phyloP scores from a whole-genome alignment of 257 asterid genomes.

The Solanum rostratum region DNA sequence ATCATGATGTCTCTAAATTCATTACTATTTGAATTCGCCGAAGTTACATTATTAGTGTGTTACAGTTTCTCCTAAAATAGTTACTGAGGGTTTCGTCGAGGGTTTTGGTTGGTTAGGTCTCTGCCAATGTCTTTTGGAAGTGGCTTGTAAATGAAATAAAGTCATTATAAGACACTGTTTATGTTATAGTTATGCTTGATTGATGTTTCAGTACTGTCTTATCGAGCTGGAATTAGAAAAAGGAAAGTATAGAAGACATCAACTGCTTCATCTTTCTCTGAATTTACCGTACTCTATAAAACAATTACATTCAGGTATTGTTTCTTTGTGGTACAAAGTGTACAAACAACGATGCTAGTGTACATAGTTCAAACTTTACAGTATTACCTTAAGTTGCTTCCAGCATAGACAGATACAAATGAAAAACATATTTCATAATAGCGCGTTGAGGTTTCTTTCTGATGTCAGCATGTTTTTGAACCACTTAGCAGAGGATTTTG shows the following conservation, averaged over 20 bases:
- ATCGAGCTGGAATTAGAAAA: not conserved
- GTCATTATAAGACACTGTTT: not conserved
- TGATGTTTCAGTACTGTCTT: not conserved
- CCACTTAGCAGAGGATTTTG: conserved; percentile 74
- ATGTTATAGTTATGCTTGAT: too few relatives aligned
- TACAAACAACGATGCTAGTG: not conserved
- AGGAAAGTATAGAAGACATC: not conserved
- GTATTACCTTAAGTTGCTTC: not conserved
- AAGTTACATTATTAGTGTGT: not conserved
- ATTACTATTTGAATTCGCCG: conserved; percentile 12
- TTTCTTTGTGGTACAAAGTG: not conserved
- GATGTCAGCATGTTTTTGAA: conserved; percentile 40
- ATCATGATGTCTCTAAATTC: not conserved
- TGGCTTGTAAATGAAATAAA: not conserved
- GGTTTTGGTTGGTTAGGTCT: not conserved
- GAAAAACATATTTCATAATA: not conserved
- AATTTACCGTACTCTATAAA: not conserved
- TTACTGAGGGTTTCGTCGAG: not conserved
- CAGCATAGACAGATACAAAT: not conserved
- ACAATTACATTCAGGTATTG: not conserved
- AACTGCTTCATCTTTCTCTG: not conserved
- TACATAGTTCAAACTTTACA: not conserved
- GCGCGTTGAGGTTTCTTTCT: not conserved
- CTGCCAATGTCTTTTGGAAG: not conserved
- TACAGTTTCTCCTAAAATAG: not conserved